phyloP scores from a whole-genome alignment of 768 basidiomycete genomes.

The Phaffia tasmanica region DNA sequence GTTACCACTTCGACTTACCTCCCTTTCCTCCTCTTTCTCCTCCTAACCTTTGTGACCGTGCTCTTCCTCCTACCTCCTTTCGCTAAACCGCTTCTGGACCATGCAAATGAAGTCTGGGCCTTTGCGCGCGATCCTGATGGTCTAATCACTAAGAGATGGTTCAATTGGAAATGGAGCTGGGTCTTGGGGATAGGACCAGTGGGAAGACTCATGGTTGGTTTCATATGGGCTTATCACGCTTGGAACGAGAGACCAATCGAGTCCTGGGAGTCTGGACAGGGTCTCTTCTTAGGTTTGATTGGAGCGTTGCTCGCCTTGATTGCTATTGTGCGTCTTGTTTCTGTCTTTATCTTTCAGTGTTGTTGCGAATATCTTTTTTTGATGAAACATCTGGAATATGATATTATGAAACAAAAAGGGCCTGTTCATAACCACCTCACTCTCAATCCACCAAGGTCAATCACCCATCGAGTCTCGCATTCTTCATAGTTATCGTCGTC shows the following conservation, averaged over 20 bases:
- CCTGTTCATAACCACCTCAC: not conserved
- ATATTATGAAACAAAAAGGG: not conserved
- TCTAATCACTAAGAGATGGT: not conserved
- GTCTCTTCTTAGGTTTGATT: not conserved
- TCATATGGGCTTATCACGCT: not conserved
- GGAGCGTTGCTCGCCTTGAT: conserved; percentile 7
- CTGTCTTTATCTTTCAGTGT: not conserved
- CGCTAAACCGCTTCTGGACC: not conserved
- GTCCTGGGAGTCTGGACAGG: conserved; percentile 6
- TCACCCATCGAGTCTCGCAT: conserved; percentile 14
- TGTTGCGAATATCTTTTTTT: not conserved
- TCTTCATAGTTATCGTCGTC: not conserved
- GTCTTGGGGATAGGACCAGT: conserved; percentile 7
- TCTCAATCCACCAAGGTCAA: conserved; percentile 2
- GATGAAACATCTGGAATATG: not conserved
- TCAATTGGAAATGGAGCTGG: conserved; percentile 7
- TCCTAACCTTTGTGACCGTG: conserved; percentile 32
- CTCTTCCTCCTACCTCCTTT: conserved; percentile 25
- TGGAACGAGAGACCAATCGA: not conserved
- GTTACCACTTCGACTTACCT: conserved; percentile 33
- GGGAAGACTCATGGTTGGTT: conserved; percentile 4
- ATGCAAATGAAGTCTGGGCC: not conserved
- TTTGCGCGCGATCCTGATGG: conserved; percentile 4
- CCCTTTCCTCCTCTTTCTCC: conserved; percentile 33
- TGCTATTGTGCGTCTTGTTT: not conserved